Evolutionary conservation across 345 rosid species (phyloP).

Genomic region (Lepidium sativum): DNA sequence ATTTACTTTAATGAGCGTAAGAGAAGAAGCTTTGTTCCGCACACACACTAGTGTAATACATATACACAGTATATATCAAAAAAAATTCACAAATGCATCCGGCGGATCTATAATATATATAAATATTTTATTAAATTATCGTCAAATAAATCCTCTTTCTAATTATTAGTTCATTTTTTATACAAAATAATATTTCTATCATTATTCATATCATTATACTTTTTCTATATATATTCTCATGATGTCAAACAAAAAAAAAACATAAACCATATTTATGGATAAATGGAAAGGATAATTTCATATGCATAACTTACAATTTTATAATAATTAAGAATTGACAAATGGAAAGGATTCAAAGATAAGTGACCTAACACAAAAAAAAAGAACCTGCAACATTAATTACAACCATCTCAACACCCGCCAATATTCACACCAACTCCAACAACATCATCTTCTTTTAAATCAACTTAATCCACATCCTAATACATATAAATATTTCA

Average conservation of each 20-base stretch:
- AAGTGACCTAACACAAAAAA: conserved; percentile 29
- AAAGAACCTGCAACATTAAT: conserved; percentile 25
- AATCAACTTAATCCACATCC: conserved; percentile 18
- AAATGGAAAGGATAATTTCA: too few relatives aligned
- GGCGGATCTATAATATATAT: too few relatives aligned
- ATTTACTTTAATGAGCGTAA: too few relatives aligned
- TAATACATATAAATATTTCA: neutral
- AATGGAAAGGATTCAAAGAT: conserved; percentile 19
- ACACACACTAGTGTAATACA: too few relatives aligned
- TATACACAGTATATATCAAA: too few relatives aligned
- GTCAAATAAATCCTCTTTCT: neutral
- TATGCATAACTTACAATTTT: neutral
- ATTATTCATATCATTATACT: neutral
- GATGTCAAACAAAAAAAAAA: too few relatives aligned
- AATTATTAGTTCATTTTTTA: too few relatives aligned
- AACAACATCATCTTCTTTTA: conserved; percentile 13
- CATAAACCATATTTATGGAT: too few relatives aligned
- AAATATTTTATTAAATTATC: neutral
- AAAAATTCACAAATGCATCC: too few relatives aligned
- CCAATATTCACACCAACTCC: conserved; percentile 27
- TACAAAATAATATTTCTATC: neutral
- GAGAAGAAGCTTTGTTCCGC: too few relatives aligned
- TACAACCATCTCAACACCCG: conserved; percentile 27
- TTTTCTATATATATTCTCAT: neutral
- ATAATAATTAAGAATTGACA: neutral